Conservation (phyloP, 371 early-diverging fungal species). For the Spraguea lophii region DNA sequence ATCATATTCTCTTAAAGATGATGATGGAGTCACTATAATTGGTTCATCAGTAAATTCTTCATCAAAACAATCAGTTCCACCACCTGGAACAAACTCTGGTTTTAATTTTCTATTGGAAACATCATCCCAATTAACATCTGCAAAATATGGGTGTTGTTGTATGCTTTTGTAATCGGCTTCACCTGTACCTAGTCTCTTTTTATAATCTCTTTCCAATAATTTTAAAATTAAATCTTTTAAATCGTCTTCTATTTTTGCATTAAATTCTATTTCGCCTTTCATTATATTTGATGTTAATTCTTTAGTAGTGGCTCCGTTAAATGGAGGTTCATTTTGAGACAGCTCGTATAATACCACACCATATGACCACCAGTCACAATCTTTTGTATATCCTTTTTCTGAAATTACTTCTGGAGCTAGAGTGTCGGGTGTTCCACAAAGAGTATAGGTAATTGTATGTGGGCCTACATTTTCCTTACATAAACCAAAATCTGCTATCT, state of each 20-base stretch:
- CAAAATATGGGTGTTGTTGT: slow-evolving; percentile 75
- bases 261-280: slow-evolving; percentile 6
- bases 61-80: slow-evolving; percentile 44
- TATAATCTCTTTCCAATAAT: slow-evolving; percentile 50
- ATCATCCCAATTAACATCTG: slow-evolving; percentile 77
- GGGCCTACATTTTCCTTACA: slow-evolving; percentile 68
- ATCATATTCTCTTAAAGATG: neutral
- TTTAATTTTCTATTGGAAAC: slow-evolving; percentile 56
- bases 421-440: slow-evolving; percentile 84
- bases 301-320: slow-evolving; percentile 22
- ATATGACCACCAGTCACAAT: slow-evolving; percentile 91
- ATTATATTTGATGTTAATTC: slow-evolving; percentile 12
- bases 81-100: slow-evolving; percentile 65
- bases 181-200: slow-evolving; percentile 59
- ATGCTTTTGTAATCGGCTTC: slow-evolving; percentile 57
- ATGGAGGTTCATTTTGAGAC: slow-evolving; percentile 66
- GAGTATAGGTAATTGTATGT: slow-evolving; percentile 65
- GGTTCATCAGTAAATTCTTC: slow-evolving; percentile 67
- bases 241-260: neutral
- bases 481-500: slow-evolving; percentile 82
- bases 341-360: slow-evolving; percentile 92
- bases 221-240: slow-evolving; percentile 11
- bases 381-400: slow-evolving; percentile 73
- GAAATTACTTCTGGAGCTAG: slow-evolving; percentile 77
- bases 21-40: slow-evolving; percentile 58